phyloP scores from a whole-genome alignment of 176 grass and related monocot genomes.

The Secale cereale region DNA sequence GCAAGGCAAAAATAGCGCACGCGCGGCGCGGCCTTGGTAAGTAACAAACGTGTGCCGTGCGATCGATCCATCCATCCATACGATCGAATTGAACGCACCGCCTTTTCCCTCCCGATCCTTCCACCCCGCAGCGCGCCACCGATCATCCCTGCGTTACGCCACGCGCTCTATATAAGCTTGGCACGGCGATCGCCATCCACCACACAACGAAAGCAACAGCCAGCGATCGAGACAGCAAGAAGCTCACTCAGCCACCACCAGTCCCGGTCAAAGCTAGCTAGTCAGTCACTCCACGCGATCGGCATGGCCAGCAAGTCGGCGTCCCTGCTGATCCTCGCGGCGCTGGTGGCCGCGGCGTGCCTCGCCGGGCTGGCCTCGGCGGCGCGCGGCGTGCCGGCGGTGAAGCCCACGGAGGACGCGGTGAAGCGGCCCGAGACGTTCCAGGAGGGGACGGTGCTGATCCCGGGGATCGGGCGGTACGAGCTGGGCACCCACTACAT shows the following conservation, averaged over 20 bases:
- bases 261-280: background rate
- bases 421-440: conserved; percentile 39
- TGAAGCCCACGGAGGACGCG: background rate
- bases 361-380: conserved; percentile 29
- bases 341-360: conserved; percentile 34
- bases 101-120: conserved; percentile 28
- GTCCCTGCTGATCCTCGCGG: conserved; percentile 28
- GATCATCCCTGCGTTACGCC: background rate
- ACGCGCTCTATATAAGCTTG: conserved; percentile 33
- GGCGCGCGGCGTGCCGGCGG: conserved; percentile 33
- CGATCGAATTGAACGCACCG: conserved; percentile 51
- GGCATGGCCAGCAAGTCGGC: background rate
- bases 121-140: background rate
- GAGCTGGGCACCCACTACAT: conserved; percentile 30
- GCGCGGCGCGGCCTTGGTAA: background rate
- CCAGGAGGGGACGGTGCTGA: conserved; percentile 50
- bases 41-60: background rate
- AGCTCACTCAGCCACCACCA: background rate
- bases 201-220: conserved; percentile 25
- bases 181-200: conserved; percentile 12
- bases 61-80: background rate
- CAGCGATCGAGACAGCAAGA: background rate
- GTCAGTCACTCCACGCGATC: background rate
- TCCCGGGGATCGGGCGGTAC: conserved; percentile 62
- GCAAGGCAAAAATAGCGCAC: background rate